Evolutionary conservation across 345 rosid genomes (phyloP).

Genomic region (Salix caprea): DNA sequence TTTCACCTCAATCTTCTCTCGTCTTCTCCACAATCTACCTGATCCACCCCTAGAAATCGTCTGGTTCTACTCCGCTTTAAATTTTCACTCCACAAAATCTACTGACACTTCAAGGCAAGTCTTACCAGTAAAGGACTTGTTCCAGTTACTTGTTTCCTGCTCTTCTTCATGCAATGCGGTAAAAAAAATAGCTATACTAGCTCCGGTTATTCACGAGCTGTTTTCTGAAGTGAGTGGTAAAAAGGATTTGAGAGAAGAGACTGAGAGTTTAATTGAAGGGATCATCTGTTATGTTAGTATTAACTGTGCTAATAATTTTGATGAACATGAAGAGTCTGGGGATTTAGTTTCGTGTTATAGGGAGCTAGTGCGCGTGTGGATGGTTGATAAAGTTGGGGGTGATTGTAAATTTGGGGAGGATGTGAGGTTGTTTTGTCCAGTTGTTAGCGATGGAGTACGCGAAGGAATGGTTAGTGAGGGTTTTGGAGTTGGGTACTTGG

Average conservation of each 20-base stretch:
- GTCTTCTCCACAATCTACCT: constrained; percentile 42
- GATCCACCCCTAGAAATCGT: constrained; percentile 60
- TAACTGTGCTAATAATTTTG: constrained; percentile 17
- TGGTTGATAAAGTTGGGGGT: constrained; percentile 39
- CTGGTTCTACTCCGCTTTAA: constrained; percentile 69
- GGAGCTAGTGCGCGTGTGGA: constrained; percentile 57
- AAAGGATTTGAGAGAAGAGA: constrained; percentile 28
- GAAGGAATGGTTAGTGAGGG: constrained; percentile 28
- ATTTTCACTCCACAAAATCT: constrained; percentile 38
- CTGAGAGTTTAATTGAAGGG: constrained; percentile 51
- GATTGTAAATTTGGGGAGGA: constrained; percentile 28
- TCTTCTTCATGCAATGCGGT: constrained; percentile 39
- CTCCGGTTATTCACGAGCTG: constrained; percentile 58
- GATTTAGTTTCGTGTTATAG: constrained; percentile 38
- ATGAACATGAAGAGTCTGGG: constrained; percentile 31
- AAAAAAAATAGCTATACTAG: constrained; percentile 47
- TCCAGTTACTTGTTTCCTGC: constrained; percentile 56
- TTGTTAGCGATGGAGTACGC: constrained; percentile 39
- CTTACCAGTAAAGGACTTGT: constrained; percentile 34
- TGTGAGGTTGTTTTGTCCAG: constrained; percentile 49
- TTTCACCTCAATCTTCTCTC: constrained; percentile 58
- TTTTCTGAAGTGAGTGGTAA: constrained; percentile 19
- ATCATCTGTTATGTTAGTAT: constrained; percentile 46
- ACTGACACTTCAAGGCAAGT: constrained; percentile 27
- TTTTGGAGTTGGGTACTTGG: constrained; percentile 44